Percentiles rank a stretch among this genome's conserved stretches.
These are phyloP conservation scores for Amanita rimosa DNA, from an alignment of 768 basidiomycete genomes.

Conservation along the genomic window DNA sequence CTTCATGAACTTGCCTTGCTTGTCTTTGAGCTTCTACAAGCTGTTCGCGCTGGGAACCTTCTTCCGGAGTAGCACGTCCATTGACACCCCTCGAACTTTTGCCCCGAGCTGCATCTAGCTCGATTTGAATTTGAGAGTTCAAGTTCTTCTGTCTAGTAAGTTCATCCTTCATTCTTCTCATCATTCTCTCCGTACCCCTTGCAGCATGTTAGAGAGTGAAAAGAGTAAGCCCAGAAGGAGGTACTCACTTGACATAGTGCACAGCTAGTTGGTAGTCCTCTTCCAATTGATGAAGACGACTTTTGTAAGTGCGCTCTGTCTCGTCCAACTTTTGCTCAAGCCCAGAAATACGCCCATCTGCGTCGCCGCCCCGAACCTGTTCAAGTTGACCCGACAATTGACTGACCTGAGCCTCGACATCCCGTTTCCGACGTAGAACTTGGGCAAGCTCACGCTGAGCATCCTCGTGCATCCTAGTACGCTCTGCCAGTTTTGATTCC, in stretches of 20 bases:
- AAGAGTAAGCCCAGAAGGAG: background rate
- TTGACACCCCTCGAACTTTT: conserved; percentile 48
- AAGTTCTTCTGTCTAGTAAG: conserved; percentile 80
- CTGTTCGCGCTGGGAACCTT: conserved; percentile 61
- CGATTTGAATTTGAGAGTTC: conserved; percentile 73
- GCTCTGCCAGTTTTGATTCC: conserved; percentile 68
- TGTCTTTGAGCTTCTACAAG: conserved; percentile 73
- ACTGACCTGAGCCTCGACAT: conserved; percentile 61
- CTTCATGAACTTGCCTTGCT: conserved; percentile 53
- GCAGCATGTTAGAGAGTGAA: conserved; percentile 9
- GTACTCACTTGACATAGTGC: conserved; percentile 87
- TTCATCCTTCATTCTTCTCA: conserved; percentile 93
- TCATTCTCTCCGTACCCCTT: conserved; percentile 96
- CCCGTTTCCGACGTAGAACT: conserved; percentile 53
- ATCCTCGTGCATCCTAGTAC: conserved; percentile 58
- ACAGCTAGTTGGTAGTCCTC: conserved; percentile 95
- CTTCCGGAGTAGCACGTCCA: conserved; percentile 74
- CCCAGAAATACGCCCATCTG: conserved; percentile 37
- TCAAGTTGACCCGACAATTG: conserved; percentile 59
- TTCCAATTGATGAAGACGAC: conserved; percentile 81
- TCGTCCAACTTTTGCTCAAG: conserved; percentile 74
- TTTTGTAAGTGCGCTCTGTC: conserved; percentile 67
- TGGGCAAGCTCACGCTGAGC: conserved; percentile 68
- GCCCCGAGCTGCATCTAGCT: conserved; percentile 64
- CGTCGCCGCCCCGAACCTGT: conserved; percentile 47